A percentile compares a stretch with the other conserved stretches of the same genome.
phyloP scores from a whole-genome alignment of 495 filamentous ascomycete species.

The Acidiella bohemica region DNA sequence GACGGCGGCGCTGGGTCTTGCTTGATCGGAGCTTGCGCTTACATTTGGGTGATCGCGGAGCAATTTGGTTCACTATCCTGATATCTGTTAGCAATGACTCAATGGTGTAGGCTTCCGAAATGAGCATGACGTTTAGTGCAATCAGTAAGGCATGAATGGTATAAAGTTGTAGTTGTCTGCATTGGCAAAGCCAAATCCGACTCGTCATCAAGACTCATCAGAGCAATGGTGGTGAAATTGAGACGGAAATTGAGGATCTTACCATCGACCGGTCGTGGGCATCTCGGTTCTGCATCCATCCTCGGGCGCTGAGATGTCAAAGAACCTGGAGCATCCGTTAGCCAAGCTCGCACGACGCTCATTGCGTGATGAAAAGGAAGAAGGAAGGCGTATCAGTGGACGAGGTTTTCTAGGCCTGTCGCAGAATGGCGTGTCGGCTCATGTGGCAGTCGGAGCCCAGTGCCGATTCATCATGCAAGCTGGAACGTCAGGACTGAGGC shows the following conservation, averaged over 20 bases:
- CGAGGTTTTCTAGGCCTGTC: conserved; percentile 99
- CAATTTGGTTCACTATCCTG: neutral
- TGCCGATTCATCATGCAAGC: conserved; percentile 70
- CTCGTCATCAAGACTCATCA: conserved; percentile 76
- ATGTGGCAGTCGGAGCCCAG: conserved; percentile 82
- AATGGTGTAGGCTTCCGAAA: neutral
- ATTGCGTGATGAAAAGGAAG: too few species aligned
- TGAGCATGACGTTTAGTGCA: neutral
- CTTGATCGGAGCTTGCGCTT: neutral
- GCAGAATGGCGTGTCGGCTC: conserved; percentile 81
- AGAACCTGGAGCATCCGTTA: too few species aligned
- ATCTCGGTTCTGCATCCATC: too few species aligned
- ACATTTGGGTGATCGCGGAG: neutral
- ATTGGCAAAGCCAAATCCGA: conserved; percentile 71
- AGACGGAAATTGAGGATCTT: too few species aligned
- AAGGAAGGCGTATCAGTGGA: conserved; percentile 70
- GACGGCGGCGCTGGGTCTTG: too few species aligned
- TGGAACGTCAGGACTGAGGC: too few species aligned
- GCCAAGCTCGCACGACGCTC: too few species aligned
- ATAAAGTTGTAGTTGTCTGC: conserved; percentile 54
- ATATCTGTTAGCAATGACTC: too few species aligned
- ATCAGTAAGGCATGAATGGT: conserved; percentile 76
- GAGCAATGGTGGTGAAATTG: neutral
- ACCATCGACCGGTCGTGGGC: too few species aligned
- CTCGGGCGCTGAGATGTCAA: too few species aligned